Conservation (phyloP, 2,329 filamentous ascomycete genomes). For the Ophiostoma perfectum region DNA sequence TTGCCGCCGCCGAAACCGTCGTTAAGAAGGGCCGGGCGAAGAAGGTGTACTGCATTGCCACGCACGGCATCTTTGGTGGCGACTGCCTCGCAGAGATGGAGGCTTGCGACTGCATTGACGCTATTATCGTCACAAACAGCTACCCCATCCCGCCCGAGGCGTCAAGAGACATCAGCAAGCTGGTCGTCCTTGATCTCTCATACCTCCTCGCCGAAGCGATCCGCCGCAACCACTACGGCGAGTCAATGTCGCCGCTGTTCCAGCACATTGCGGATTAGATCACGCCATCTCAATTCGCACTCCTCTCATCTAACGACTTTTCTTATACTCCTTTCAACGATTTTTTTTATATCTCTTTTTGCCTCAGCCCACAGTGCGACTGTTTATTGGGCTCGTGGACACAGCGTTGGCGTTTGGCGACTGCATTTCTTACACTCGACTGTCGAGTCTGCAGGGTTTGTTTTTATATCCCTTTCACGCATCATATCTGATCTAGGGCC, state of each 20-base stretch:
- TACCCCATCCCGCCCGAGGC: slow-evolving; percentile 82
- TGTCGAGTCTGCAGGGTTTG: slow-evolving; percentile 14
- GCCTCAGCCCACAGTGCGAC: not conserved
- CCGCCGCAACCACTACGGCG: slow-evolving; percentile 91
- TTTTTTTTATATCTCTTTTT: not conserved
- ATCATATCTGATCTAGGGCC: slow-evolving; percentile 1
- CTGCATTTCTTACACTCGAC: slow-evolving; percentile 1
- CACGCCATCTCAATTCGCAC: not conserved
- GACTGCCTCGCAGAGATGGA: slow-evolving; percentile 87
- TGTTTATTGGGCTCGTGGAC: not conserved
- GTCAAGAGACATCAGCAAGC: slow-evolving; percentile 66
- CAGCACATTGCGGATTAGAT: slow-evolving; percentile 57
- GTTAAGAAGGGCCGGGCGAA: slow-evolving; percentile 88
- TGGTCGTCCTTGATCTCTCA: slow-evolving; percentile 84
- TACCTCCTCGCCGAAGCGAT: slow-evolving; percentile 87
- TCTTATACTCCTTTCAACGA: not conserved
- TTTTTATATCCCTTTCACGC: slow-evolving; percentile 1
- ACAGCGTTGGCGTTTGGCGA: slow-evolving; percentile 21
- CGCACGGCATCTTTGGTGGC: slow-evolving; percentile 87
- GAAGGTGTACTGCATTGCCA: slow-evolving; percentile 96
- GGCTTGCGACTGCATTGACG: slow-evolving; percentile 86
- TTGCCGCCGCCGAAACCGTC: slow-evolving; percentile 92
- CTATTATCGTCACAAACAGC: slow-evolving; percentile 93
- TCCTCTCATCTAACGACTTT: slow-evolving; percentile 9
- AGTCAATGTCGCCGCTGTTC: slow-evolving; percentile 67